Conservation (phyloP, 2,329 filamentous ascomycete species). For the Penicillium sp. region DNA sequence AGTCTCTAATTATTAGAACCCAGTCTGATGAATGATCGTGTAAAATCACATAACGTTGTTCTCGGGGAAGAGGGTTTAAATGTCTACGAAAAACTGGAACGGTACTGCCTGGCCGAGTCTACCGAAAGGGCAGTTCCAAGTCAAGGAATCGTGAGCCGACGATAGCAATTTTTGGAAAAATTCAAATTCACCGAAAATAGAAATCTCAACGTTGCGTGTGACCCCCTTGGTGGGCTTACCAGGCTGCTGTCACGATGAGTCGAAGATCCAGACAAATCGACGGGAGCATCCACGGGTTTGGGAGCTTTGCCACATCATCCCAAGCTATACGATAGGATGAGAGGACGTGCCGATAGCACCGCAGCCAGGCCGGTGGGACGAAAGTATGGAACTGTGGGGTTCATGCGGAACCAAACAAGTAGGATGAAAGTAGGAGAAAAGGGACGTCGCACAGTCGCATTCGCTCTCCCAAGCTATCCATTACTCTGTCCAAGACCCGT, state of each 20-base stretch:
- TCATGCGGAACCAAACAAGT: neutral
- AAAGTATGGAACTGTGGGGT: conserved; percentile 1
- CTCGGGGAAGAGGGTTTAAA: conserved; percentile 29
- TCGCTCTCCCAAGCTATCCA: neutral
- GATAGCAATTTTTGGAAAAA: conserved; percentile 7
- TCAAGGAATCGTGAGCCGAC: conserved; percentile 8
- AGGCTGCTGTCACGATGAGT: conserved; percentile 33
- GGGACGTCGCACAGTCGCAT: neutral
- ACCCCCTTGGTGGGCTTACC: conserved; percentile 23
- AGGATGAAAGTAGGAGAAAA: neutral
- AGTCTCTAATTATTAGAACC: neutral
- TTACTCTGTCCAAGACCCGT: neutral
- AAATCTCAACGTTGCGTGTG: conserved; percentile 27
- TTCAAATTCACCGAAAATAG: conserved; percentile 22
- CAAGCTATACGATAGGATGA: conserved; percentile 3
- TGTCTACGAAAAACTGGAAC: conserved; percentile 15
- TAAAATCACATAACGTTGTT: neutral
- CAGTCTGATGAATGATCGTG: neutral
- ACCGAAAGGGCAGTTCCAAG: conserved; percentile 20
- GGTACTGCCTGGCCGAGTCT: conserved; percentile 23
- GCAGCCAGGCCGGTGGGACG: neutral
- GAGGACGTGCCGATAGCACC: neutral
- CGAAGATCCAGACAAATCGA: conserved; percentile 28
- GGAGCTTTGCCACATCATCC: conserved; percentile 22
- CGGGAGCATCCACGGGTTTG: conserved; percentile 32